Evolutionary conservation across 192 early-diverging fungal genomes (phyloP), one percentile per base, ranked within the genome.

Genomic region (Linnemannia zychae): DNA sequence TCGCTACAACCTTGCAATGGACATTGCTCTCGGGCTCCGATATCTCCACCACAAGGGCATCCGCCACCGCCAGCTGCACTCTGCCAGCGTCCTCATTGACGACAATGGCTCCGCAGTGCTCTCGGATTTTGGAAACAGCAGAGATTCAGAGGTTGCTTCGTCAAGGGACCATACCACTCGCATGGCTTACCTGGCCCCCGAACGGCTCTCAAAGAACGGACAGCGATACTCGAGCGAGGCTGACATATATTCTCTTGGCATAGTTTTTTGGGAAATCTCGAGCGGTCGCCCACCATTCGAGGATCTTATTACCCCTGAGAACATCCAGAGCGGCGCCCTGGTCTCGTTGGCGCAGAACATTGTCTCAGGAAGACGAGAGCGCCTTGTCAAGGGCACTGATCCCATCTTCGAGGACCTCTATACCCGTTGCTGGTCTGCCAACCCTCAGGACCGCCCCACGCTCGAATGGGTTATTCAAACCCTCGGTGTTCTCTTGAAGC

Each of bases 1-100:
- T 46, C 79, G 80, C 53, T 87, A 81, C 72, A 87, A 87, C n/a
- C 80, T 87, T 7, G 85, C 79, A n/a, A 53, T 87, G 74, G 85
- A 87, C 38, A 78, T 87, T 65, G 75, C 79, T 20, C 71, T 81
- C 47, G 85, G 85, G 0, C 57, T 87, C 6, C 79, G 79, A 0
- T 81, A 81, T 38, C 75, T 87, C 15, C 85, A 87, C 50, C 68
- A 72, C 48, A 79, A 79, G 13, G 83, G 83, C 31, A 72, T 69
- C 47, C 53, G 69, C 2, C 83, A 85, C 46, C 83, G 83, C 34
- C 83, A 85, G 22, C 46, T 85, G 47, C 83, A 85, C 60, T 85
- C 83, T 37, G 72, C 83, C 46, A 79, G 73, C 22, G 49, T 85
- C 69, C 69, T 85, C 47, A 79, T 85, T 74, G 83, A 85, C 50